Base-by-base conservation (phyloP, 2,329 filamentous ascomycete genomes). In the Diaporthe sp. region DNA sequence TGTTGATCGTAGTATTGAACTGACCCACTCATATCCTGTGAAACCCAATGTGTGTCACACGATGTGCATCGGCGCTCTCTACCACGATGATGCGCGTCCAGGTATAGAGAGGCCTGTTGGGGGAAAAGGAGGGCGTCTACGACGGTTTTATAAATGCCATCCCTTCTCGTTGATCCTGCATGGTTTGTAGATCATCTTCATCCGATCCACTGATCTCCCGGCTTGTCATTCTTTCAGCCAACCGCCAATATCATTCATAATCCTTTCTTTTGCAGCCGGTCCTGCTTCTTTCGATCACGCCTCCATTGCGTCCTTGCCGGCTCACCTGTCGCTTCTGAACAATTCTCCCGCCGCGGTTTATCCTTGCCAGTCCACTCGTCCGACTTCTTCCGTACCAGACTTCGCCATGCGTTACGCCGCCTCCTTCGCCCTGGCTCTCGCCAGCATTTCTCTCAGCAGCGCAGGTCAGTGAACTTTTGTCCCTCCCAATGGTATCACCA, bases 21-120 rank as follows among this genome's bases (percentile, higher is more conserved):
- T 34, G 65, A 55, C 49, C 65, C 65, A 70, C 65, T 70, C 34
- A 13, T 15, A 9, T 55, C 65, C 65, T 39, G 25, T 74, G 72
- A 68, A 74, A 74, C 72, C 61, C 61, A 55, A 47, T 57, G 25
- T 34, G 72, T 73, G 51, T 53, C 72, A 73, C 37, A 57, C 72
- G 57, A 47, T 53, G 42, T 6, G 2, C 28, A 34, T 44, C 68
- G 55, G 37, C 68, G 68, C 68, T n/a, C 20, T 72, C 31, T 28
- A 55, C n/a, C 65, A 53, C 49, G 49, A 28, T 28, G 34, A 70
- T 55, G 13, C 55, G 49, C 34, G 22, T 17, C 65, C 17, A 15
- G 49, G 22, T 55, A 25, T 3, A 42, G 65, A 55, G n/a, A 28
- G 12, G 65, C 31, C 20, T 31, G 1, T n/a, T 34, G 22, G 22